Conservation (phyloP, 352 stramenopile genomes). For the Saprolegnia diclina region DNA sequence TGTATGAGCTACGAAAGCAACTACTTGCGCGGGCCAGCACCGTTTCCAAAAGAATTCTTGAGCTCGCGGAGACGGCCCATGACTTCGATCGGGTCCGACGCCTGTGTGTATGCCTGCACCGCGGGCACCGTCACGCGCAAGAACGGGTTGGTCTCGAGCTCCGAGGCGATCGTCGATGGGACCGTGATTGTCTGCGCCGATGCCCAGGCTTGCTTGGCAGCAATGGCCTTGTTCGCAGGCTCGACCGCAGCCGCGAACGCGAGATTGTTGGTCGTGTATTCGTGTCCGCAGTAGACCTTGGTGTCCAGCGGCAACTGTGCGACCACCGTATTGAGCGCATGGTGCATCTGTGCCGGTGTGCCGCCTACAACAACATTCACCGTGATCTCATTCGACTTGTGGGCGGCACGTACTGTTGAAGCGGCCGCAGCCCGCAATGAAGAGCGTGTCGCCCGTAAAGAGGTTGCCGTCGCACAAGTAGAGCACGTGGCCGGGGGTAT, state of each 20-base stretch:
- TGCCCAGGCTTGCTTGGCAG: slow-evolving; percentile 61
- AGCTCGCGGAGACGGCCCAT: slow-evolving; percentile 47
- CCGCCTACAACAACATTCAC: slow-evolving; percentile 38
- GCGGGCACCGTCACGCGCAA: slow-evolving; percentile 50
- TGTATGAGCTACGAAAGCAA: neutral
- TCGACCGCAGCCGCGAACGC: slow-evolving; percentile 87
- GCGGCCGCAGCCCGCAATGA: slow-evolving; percentile 84
- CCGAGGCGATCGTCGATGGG: slow-evolving; percentile 73
- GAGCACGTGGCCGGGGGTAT: slow-evolving; percentile 87
- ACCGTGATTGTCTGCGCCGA: slow-evolving; percentile 64
- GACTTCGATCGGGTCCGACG: slow-evolving; percentile 43
- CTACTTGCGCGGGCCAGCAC: slow-evolving; percentile 14
- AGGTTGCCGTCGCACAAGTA: slow-evolving; percentile 64
- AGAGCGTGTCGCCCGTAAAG: slow-evolving; percentile 91
- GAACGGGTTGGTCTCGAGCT: slow-evolving; percentile 75
- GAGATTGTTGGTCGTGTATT: slow-evolving; percentile 90
- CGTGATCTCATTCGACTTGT: neutral
- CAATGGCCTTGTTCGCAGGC: slow-evolving; percentile 68
- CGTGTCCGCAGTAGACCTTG: slow-evolving; percentile 87
- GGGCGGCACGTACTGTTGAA: slow-evolving; percentile 44
- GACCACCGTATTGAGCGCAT: slow-evolving; percentile 74
- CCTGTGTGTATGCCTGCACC: slow-evolving; percentile 50
- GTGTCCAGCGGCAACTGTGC: slow-evolving; percentile 58
- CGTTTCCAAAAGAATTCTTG: slow-evolving; percentile 42
- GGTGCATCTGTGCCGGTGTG: slow-evolving; percentile 79